These are phyloP conservation scores for Kazachstania africana DNA, from an alignment of 805 yeast genomes.

Conservation along the genomic window DNA sequence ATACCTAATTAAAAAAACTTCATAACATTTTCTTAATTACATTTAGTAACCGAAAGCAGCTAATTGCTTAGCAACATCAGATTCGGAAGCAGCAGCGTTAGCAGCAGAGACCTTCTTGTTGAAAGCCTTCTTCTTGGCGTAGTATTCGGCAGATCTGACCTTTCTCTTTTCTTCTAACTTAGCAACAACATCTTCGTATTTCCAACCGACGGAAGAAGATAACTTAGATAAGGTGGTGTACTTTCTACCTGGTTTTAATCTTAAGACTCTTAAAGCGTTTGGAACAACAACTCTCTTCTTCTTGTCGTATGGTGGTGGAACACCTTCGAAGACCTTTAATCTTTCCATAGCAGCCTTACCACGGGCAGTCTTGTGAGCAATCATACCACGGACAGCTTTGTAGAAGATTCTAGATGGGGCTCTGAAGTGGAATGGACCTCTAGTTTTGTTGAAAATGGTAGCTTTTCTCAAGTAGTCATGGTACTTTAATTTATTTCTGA, in stretches of 20 bases:
- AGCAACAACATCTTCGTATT: slow-evolving; percentile 96
- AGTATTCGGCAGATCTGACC: slow-evolving; percentile 97
- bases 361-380: slow-evolving; percentile 99
- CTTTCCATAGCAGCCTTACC: slow-evolving; percentile 99
- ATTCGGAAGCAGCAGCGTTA: slow-evolving; percentile 73
- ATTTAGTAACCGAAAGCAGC: slow-evolving; percentile 95
- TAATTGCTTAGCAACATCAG: slow-evolving; percentile 86
- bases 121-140: slow-evolving; percentile 96
- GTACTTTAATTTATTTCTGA: slow-evolving; percentile 99
- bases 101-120: slow-evolving; percentile 86
- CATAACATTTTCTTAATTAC: slow-evolving; percentile 14
- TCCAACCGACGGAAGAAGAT: slow-evolving; percentile 97
- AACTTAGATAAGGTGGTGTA: slow-evolving; percentile 97
- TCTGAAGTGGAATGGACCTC: slow-evolving; percentile 99
- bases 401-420: slow-evolving; percentile 99
- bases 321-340: slow-evolving; percentile 98
- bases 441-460: slow-evolving; percentile 95
- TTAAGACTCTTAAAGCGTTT: slow-evolving; percentile 96
- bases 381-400: slow-evolving; percentile 99
- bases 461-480: slow-evolving; percentile 99
- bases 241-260: slow-evolving; percentile 99
- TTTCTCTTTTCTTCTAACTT: slow-evolving; percentile 98
- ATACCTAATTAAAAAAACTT: slow-evolving; percentile 1
- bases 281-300: slow-evolving; percentile 99
- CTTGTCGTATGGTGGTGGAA: slow-evolving; percentile 99